A percentile compares a stretch with the other conserved stretches of the same genome.
phyloP scores from a whole-genome alignment of 768 basidiomycete genomes.

The Hygrophorus pudorinus region DNA sequence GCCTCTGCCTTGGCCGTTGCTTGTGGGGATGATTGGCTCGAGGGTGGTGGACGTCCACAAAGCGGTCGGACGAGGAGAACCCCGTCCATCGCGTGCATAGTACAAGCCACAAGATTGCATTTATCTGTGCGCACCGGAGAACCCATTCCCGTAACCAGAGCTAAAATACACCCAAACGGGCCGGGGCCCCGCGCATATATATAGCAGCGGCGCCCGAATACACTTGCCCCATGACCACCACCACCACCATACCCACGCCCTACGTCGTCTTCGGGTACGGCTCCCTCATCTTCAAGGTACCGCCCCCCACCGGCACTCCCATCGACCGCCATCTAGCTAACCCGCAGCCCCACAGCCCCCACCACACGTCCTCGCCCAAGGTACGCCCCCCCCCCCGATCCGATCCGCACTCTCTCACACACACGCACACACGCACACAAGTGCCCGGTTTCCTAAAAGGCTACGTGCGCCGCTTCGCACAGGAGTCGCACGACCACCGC shows the following conservation, averaged over 20 bases:
- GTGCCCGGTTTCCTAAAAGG: conserved; percentile 83
- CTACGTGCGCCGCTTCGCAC: conserved; percentile 84
- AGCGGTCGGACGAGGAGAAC: too few relatives aligned
- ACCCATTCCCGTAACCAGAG: too few relatives aligned
- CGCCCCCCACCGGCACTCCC: background rate
- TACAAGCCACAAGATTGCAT: too few relatives aligned
- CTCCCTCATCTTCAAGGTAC: conserved; percentile 85
- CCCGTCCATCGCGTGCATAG: too few relatives aligned
- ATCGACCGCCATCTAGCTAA: background rate
- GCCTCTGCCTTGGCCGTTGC: too few relatives aligned
- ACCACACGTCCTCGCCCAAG: conserved; percentile 62
- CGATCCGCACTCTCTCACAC: background rate
- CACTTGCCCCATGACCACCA: too few relatives aligned
- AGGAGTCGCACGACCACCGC: conserved; percentile 87
- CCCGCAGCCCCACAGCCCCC: conserved; percentile 65
- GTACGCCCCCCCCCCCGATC: conserved; percentile 24
- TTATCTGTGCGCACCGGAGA: too few relatives aligned
- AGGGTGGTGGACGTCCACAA: too few relatives aligned
- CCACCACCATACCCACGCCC: conserved; percentile 8
- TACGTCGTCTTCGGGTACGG: conserved; percentile 91
- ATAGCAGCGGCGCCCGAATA: too few relatives aligned
- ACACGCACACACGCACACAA: conserved; percentile 13
- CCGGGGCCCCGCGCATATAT: too few relatives aligned
- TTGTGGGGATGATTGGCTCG: too few relatives aligned
- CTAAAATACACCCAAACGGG: too few relatives aligned